These are phyloP conservation scores for Aciculoconidium aculeatum DNA, from an alignment of 805 yeast genomes.

Conservation along the genomic window DNA sequence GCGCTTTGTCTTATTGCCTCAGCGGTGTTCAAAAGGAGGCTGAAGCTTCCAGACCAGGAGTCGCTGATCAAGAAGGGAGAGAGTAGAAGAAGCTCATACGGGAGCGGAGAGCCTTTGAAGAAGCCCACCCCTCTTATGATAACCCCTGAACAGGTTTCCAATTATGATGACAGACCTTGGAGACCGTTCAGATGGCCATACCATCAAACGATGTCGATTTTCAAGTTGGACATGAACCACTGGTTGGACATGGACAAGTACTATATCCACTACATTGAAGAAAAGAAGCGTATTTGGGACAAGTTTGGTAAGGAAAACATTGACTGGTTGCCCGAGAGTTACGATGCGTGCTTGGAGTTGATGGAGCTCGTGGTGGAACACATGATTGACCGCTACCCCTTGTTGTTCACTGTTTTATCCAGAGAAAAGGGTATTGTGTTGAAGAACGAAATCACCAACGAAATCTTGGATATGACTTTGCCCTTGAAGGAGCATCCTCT, in stretches of 20 bases:
- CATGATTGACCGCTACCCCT: constrained; percentile 57
- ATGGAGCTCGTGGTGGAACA: constrained; percentile 60
- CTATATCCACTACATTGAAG: constrained; percentile 59
- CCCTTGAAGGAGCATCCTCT: constrained; percentile 64
- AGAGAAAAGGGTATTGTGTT: constrained; percentile 45
- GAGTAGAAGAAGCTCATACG: constrained; percentile 4
- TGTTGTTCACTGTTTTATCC: constrained; percentile 45
- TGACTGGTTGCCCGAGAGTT: constrained; percentile 61
- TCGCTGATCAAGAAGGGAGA: constrained; percentile 9
- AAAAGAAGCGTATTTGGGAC: constrained; percentile 53
- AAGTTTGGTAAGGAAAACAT: constrained; percentile 56
- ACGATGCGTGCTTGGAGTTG: constrained; percentile 56
- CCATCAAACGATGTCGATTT: constrained; percentile 74
- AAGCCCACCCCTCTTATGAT: constrained; percentile 54
- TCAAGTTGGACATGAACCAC: constrained; percentile 64
- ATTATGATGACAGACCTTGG: constrained; percentile 74
- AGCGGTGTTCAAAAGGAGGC: constrained; percentile 3
- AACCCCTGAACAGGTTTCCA: constrained; percentile 60
- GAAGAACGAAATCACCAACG: constrained; percentile 57
- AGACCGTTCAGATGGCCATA: constrained; percentile 78
- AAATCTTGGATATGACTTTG: constrained; percentile 50
- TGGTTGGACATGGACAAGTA: constrained; percentile 80
- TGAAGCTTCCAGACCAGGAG: constrained; percentile 3
- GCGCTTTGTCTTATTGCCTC: too few relatives aligned
- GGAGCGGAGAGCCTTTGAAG: constrained; percentile 21